Conservation (phyloP, 2,329 filamentous ascomycete genomes). For the Fusarium sp. region DNA sequence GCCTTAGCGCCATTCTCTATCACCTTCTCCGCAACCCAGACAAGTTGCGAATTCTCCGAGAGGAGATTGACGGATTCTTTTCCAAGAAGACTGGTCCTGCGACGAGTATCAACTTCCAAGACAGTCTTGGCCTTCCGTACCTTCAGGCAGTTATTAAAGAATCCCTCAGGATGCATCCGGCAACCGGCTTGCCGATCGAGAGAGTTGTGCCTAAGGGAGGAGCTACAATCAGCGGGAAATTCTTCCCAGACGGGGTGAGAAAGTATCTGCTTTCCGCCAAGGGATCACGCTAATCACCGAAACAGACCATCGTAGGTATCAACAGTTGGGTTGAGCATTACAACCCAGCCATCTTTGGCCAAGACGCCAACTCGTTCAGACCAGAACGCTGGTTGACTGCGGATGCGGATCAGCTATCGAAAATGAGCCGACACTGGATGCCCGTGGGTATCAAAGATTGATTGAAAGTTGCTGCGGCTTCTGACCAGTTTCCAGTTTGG, state of each 20-base stretch:
- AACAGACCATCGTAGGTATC: background rate
- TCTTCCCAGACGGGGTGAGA: background rate
- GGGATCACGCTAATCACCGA: background rate
- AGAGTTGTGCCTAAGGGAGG: background rate
- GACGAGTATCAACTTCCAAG: background rate
- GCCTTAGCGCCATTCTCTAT: background rate
- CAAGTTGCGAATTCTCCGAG: background rate
- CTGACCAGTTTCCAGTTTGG: background rate
- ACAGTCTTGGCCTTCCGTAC: background rate
- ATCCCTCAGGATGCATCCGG: background rate
- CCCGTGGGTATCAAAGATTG: background rate
- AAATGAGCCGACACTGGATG: conserved; percentile 1
- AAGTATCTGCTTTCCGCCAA: background rate
- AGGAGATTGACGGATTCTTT: background rate
- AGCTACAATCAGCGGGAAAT: background rate
- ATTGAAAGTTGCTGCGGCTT: background rate
- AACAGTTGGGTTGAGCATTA: background rate
- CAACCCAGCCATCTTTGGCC: background rate
- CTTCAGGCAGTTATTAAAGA: conserved; percentile 6
- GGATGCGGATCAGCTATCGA: background rate
- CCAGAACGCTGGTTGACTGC: background rate
- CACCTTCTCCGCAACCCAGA: background rate
- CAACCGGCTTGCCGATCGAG: background rate
- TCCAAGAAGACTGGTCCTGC: background rate
- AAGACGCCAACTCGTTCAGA: background rate